These are phyloP conservation scores for Lasiosphaeria hispida DNA, from an alignment of 495 filamentous ascomycete species.

Conservation along the genomic window DNA sequence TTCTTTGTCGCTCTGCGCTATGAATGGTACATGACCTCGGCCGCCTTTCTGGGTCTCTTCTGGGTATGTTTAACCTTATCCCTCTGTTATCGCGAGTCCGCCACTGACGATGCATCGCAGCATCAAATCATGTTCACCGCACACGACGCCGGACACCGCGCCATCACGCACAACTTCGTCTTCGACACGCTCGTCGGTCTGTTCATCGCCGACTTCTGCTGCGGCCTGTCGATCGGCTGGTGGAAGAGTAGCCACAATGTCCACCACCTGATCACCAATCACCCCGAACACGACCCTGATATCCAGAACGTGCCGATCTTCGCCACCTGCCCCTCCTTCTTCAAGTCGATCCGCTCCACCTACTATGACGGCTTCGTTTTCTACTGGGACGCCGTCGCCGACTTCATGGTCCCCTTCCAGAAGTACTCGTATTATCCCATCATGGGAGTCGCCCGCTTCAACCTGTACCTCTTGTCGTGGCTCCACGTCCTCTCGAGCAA, in stretches of 20 bases:
- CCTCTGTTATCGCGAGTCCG: too few relatives aligned
- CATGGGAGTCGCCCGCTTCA: constrained; percentile 53
- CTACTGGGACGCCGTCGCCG: constrained; percentile 42
- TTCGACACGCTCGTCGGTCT: constrained; percentile 47
- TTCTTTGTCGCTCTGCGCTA: constrained; percentile 34
- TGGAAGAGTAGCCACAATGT: constrained; percentile 56
- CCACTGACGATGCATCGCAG: constrained; percentile 5
- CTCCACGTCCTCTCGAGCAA: constrained; percentile 37
- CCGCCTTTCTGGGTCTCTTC: constrained; percentile 46
- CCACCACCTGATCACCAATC: constrained; percentile 52
- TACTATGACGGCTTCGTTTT: constrained; percentile 48
- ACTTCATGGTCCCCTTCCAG: constrained; percentile 42
- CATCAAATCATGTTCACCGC: constrained; percentile 56
- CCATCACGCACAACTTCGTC: constrained; percentile 48
- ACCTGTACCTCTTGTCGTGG: constrained; percentile 50
- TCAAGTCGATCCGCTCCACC: constrained; percentile 39
- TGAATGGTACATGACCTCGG: constrained; percentile 46
- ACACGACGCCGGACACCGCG: constrained; percentile 51
- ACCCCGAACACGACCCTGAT: constrained; percentile 52
- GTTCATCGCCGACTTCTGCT: constrained; percentile 49
- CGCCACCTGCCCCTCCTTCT: constrained; percentile 47
- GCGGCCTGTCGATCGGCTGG: constrained; percentile 51
- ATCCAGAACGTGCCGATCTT: constrained; percentile 52
- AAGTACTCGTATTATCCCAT: constrained; percentile 51
- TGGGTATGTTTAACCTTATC: constrained; percentile 19